Evolutionary conservation across 805 yeast genomes (phyloP).

Genomic region (Candida krabiensis): DNA sequence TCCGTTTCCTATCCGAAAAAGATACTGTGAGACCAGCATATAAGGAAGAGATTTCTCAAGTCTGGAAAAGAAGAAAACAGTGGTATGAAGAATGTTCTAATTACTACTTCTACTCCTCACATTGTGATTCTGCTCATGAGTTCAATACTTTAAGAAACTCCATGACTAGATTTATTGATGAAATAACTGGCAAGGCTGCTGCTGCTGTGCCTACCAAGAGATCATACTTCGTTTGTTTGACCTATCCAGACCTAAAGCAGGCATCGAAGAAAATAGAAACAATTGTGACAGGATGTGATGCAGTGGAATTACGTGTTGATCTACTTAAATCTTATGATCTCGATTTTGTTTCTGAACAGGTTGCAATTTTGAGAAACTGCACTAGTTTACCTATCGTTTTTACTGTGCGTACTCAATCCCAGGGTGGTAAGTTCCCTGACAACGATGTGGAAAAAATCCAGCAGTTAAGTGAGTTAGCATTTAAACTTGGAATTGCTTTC

Average conservation of each 20-base stretch:
- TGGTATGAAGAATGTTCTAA: conserved; percentile 84
- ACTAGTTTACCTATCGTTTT: conserved; percentile 74
- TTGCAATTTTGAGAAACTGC: conserved; percentile 64
- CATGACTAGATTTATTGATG: conserved; percentile 56
- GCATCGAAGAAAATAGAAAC: conserved; percentile 47
- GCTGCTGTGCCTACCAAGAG: conserved; percentile 43
- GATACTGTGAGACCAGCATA: conserved; percentile 91
- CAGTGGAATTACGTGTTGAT: conserved; percentile 84
- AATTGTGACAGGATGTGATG: conserved; percentile 68
- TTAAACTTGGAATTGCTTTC: conserved; percentile 76
- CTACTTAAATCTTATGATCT: conserved; percentile 50
- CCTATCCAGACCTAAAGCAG: conserved; percentile 57
- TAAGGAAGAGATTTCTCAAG: conserved; percentile 72
- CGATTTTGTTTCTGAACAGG: conserved; percentile 68
- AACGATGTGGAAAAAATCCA: conserved; percentile 46
- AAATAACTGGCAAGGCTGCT: conserved; percentile 56
- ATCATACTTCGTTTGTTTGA: conserved; percentile 73
- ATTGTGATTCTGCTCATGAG: conserved; percentile 56
- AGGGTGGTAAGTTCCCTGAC: conserved; percentile 83
- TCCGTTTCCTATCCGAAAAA: conserved; percentile 61
- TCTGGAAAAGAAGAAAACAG: conserved; percentile 78
- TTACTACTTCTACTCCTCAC: conserved; percentile 73
- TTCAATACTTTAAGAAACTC: conserved; percentile 57
- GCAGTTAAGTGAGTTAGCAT: conserved; percentile 57
- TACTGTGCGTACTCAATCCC: conserved; percentile 73